Base-by-base conservation (phyloP, 345 rosid genomes). In the Aegle marmelos region DNA sequence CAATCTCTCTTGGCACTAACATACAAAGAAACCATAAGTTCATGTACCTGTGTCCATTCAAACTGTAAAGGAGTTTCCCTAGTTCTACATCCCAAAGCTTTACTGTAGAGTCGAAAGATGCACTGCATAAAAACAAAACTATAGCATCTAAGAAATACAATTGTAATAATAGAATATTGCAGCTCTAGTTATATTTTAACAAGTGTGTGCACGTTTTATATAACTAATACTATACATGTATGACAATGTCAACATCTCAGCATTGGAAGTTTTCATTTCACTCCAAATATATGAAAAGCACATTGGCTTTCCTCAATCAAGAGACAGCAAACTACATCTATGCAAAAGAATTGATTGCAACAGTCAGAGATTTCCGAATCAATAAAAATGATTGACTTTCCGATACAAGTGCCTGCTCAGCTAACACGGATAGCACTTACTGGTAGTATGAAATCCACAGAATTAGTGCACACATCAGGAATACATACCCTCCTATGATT, bases 61-160 rank as follows among this genome's bases (percentile, higher is more conserved):
- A 91, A 84, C 91, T 94, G 87, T 84, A 79, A 74, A 91, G 84
- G 84, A 94, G 92, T 84, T 90, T 97, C 63, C 99, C 99, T 56
- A 83, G 87, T 69, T 97, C 98, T 76, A 93, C 97, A 82, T 97
- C 99, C 99, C 98, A 97, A 81, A 94, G 86, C 87, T 97, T 97
- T 73, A 97, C 98, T 0, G 99, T 86, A 27, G 98, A 94, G 87
- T 97, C 99, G 78, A 97, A 97, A 75, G 99, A 97, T 75, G 99
- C 99, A 89, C 98, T 97, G 88, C 64, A 74, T 45, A 60, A 41
- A 83, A 76, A 64, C 61, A 57, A 24, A 71, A 57, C 16, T 31
- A 65, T 1, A 78, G 10, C 79, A 66, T 31, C 28, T 75, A 21
- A 74, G 59, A 60, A 36, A 64, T 5, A 64, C 31, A 50, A 56